A percentile compares a stretch with the other conserved stretches of the same genome.
These are phyloP conservation scores for Fusarium paranaense DNA, from an alignment of 2,329 filamentous ascomycete species.

Conservation along the genomic window DNA sequence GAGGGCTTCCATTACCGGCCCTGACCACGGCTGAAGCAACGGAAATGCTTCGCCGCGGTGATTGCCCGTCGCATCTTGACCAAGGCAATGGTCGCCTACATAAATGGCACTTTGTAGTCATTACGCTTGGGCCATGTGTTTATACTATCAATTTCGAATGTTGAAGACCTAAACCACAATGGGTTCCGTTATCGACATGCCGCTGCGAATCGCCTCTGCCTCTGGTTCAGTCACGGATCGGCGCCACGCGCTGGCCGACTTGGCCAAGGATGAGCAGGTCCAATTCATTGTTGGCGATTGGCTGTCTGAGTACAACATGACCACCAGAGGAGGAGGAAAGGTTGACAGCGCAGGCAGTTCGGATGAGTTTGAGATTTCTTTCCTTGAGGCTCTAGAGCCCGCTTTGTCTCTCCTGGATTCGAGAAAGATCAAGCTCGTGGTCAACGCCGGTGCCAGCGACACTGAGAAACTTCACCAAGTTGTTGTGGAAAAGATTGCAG, in stretches of 20 bases:
- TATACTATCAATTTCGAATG: background rate
- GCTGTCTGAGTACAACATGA: constrained; percentile 49
- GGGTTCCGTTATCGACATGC: background rate
- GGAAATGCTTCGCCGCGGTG: background rate
- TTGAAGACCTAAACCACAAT: background rate
- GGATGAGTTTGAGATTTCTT: constrained; percentile 57
- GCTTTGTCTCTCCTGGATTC: constrained; percentile 46
- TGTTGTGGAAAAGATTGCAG: constrained; percentile 37
- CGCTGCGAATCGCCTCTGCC: background rate
- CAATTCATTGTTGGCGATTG: constrained; percentile 49
- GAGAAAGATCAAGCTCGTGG: constrained; percentile 49
- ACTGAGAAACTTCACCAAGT: constrained; percentile 39
- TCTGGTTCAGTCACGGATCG: constrained; percentile 30
- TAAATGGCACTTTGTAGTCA: background rate
- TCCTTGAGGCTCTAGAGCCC: constrained; percentile 47
- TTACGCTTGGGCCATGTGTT: background rate
- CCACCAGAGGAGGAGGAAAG: constrained; percentile 45
- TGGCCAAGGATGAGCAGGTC: constrained; percentile 43
- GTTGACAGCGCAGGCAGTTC: constrained; percentile 39
- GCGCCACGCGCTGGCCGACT: constrained; percentile 41
- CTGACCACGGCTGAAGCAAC: background rate
- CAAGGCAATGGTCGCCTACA: background rate
- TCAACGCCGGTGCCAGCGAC: constrained; percentile 52
- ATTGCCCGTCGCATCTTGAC: background rate
- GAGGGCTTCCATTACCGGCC: background rate